phyloP scores from a whole-genome alignment of 1,284 basidiomycete species.

The Termitomyces sp. region DNA sequence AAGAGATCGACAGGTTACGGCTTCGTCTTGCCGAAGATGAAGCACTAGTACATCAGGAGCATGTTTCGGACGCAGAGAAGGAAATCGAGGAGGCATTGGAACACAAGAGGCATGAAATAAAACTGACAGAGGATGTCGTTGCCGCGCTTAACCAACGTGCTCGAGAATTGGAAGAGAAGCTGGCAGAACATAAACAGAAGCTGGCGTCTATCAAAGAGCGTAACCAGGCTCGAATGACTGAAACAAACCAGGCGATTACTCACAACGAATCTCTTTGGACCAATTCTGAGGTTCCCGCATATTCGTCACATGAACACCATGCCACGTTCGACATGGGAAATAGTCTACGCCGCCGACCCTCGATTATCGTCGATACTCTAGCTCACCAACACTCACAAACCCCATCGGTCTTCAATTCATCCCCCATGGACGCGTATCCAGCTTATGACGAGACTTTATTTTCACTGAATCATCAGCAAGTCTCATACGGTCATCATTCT shows the following conservation, averaged over 20 bases:
- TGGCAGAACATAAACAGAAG: constrained; percentile 49
- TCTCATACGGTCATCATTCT: constrained; percentile 22
- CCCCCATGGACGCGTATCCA: constrained; percentile 30
- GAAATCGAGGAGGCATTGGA: constrained; percentile 52
- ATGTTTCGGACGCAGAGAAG: constrained; percentile 39
- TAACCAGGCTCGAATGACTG: constrained; percentile 42
- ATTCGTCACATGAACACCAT: constrained; percentile 9
- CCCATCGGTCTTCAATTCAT: constrained; percentile 25
- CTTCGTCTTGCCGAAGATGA: constrained; percentile 49
- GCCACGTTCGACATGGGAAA: constrained; percentile 6
- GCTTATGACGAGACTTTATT: constrained; percentile 36
- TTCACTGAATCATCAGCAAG: constrained; percentile 12
- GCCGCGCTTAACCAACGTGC: constrained; percentile 48
- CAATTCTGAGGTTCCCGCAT: neutral
- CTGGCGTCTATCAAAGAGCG: constrained; percentile 46
- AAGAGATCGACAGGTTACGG: constrained; percentile 63
- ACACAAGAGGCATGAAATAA: constrained; percentile 60
- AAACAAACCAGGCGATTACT: constrained; percentile 27
- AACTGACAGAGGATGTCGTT: constrained; percentile 65
- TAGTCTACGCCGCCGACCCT: constrained; percentile 10
- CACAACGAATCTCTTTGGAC: constrained; percentile 16
- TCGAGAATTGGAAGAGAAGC: constrained; percentile 54
- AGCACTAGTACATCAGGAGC: constrained; percentile 41
- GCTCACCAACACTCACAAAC: constrained; percentile 5
- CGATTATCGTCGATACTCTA: constrained; percentile 11